phyloP scores from a whole-genome alignment of 176 grass and related monocot genomes.

The Miscanthus lutarioriparius region DNA sequence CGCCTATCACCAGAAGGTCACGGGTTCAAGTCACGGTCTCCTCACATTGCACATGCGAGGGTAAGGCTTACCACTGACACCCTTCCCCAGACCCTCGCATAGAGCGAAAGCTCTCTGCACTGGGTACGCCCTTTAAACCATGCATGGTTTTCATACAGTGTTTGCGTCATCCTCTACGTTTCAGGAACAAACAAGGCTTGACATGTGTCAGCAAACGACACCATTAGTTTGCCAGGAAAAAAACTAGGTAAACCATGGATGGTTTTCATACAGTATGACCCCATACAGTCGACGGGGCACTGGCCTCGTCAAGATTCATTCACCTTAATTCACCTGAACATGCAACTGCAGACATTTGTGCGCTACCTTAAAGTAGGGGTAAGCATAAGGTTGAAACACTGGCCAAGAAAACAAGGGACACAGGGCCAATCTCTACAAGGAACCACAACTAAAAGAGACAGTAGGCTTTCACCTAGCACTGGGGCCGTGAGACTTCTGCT shows the following conservation, averaged over 20 bases:
- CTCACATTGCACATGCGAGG: no score
- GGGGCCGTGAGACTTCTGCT: constrained; percentile 55
- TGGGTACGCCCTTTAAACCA: no score
- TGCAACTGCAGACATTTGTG: neutral
- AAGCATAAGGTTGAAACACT: constrained; percentile 1
- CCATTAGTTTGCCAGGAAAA: neutral
- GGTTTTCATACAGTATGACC: neutral
- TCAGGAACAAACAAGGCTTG: neutral
- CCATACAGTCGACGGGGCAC: neutral
- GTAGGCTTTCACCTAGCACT: constrained; percentile 32
- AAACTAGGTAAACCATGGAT: neutral
- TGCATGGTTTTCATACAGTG: neutral
- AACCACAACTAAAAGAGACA: constrained; percentile 14
- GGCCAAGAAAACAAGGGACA: constrained; percentile 27
- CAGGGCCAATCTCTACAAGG: constrained; percentile 37
- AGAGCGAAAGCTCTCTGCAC: no score
- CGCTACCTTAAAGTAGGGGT: constrained; percentile 19
- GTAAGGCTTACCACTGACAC: no score
- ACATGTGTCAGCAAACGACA: neutral
- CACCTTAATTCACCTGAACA: neutral
- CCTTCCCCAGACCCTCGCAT: no score
- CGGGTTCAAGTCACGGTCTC: no score
- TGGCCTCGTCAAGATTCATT: neutral
- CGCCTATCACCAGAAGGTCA: no score
- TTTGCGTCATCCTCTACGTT: neutral